phyloP scores from a whole-genome alignment of 164 flowering plant species.

The Stephania japonica region DNA sequence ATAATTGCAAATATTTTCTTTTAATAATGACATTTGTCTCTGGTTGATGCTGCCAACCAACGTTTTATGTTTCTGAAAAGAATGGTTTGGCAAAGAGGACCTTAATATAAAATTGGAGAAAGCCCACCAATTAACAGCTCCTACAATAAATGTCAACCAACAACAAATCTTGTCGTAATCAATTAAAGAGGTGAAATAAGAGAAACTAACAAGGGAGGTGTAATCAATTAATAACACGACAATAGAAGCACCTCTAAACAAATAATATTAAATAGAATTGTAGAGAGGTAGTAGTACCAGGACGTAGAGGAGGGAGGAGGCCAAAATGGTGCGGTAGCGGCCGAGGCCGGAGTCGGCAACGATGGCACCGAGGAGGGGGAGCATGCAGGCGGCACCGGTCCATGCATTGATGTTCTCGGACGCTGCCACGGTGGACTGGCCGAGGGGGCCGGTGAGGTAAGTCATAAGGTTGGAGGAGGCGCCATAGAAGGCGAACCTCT shows the following conservation, averaged over 20 bases:
- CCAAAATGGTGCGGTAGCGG: constrained; percentile 24
- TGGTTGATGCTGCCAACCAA: too few species aligned
- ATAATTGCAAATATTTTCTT: too few species aligned
- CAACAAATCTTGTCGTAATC: too few species aligned
- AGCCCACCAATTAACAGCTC: too few species aligned
- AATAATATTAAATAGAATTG: background rate
- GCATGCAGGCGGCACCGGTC: constrained; percentile 19
- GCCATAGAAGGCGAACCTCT: constrained; percentile 42
- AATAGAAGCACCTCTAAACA: too few species aligned
- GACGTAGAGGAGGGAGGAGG: constrained; percentile 26
- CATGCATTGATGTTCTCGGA: constrained; percentile 26
- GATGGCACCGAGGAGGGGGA: constrained; percentile 24
- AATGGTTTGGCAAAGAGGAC: too few species aligned
- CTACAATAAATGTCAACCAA: too few species aligned
- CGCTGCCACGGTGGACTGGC: constrained; percentile 25
- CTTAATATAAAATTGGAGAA: too few species aligned
- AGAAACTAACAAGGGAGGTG: background rate
- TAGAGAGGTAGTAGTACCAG: constrained; percentile 21
- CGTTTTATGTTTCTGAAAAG: too few species aligned
- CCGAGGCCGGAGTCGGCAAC: constrained; percentile 31
- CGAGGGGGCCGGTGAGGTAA: constrained; percentile 32
- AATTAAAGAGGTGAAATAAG: too few species aligned
- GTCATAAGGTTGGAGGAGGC: constrained; percentile 32
- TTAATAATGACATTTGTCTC: too few species aligned
- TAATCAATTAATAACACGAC: too few species aligned